These are phyloP conservation scores for Atkinsonella hypoxylon DNA, from an alignment of 2,329 filamentous ascomycete species.

Conservation along the genomic window DNA sequence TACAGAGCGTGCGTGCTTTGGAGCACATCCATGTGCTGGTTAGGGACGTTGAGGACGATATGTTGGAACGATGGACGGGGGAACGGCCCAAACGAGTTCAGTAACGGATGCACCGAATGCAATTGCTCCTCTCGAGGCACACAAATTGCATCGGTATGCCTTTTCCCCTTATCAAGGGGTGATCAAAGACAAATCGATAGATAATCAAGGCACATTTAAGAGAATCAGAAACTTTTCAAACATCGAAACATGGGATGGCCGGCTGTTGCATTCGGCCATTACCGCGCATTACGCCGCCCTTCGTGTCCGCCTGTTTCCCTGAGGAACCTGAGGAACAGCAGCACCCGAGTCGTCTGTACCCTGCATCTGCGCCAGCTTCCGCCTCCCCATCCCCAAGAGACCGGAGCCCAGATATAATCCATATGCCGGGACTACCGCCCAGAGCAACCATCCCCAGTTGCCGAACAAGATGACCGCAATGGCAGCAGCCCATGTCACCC, in stretches of 20 bases:
- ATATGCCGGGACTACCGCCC: slow-evolving; percentile 43
- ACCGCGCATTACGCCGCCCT: slow-evolving; percentile 32
- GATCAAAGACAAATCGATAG: background rate
- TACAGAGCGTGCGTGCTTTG: slow-evolving; percentile 78
- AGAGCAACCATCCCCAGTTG: slow-evolving; percentile 57
- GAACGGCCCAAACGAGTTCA: slow-evolving; percentile 26
- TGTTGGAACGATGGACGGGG: slow-evolving; percentile 41
- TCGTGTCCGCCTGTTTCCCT: slow-evolving; percentile 41
- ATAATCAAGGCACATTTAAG: background rate
- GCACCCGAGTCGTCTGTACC: slow-evolving; percentile 15
- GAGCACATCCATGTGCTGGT: slow-evolving; percentile 82
- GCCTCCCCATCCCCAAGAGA: slow-evolving; percentile 40
- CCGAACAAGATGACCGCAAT: slow-evolving; percentile 65
- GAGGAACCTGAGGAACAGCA: slow-evolving; percentile 26
- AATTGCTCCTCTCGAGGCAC: background rate
- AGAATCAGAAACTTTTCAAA: background rate
- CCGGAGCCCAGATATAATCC: slow-evolving; percentile 41
- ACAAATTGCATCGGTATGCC: background rate
- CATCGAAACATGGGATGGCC: no score
- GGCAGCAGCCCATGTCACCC: slow-evolving; percentile 80
- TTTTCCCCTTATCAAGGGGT: no score
- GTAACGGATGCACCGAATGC: background rate
- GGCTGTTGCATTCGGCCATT: background rate
- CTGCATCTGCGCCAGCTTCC: slow-evolving; percentile 37
- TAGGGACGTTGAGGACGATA: slow-evolving; percentile 37